Evolutionary conservation across 257 asterid genomes (phyloP).

Genomic region (Lantana camara): DNA sequence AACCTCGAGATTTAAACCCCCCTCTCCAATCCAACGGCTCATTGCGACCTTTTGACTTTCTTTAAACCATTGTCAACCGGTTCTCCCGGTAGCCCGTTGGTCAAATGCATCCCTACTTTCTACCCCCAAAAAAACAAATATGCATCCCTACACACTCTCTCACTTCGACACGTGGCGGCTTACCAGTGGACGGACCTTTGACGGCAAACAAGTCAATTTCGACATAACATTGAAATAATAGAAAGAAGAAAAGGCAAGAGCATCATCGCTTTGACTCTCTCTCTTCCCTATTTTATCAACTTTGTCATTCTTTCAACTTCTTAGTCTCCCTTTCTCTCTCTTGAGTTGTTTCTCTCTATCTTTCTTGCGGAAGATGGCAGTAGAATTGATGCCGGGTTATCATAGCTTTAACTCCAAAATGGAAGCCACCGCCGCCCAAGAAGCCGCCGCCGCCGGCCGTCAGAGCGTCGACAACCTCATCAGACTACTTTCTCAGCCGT

Average conservation of each 20-base stretch:
- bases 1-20: slow-evolving; percentile 13
- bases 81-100: slow-evolving; percentile 36
- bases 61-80: slow-evolving; percentile 23
- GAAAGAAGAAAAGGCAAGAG: slow-evolving; percentile 16
- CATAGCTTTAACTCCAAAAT: slow-evolving; percentile 41
- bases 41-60: slow-evolving; percentile 68
- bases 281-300: slow-evolving; percentile 27
- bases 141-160: too few species aligned
- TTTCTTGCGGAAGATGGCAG: slow-evolving; percentile 51
- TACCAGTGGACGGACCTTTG: slow-evolving; percentile 38
- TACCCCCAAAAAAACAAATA: too few species aligned
- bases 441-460: slow-evolving; percentile 90
- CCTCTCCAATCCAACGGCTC: slow-evolving; percentile 62
- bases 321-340: neutral
- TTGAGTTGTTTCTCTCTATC: slow-evolving; percentile 22
- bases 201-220: slow-evolving; percentile 46
- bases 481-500: slow-evolving; percentile 53
- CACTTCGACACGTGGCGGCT: slow-evolving; percentile 30
- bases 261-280: slow-evolving; percentile 56
- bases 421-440: slow-evolving; percentile 78
- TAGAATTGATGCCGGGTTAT: slow-evolving; percentile 63
- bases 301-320: slow-evolving; percentile 7
- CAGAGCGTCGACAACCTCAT: slow-evolving; percentile 89
- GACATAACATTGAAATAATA: slow-evolving; percentile 29
- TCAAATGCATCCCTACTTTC: slow-evolving; percentile 40